A percentile compares a stretch with the other conserved stretches of the same genome.
Conservation (phyloP, 371 early-diverging fungal species). For the Nematocida displodere region DNA sequence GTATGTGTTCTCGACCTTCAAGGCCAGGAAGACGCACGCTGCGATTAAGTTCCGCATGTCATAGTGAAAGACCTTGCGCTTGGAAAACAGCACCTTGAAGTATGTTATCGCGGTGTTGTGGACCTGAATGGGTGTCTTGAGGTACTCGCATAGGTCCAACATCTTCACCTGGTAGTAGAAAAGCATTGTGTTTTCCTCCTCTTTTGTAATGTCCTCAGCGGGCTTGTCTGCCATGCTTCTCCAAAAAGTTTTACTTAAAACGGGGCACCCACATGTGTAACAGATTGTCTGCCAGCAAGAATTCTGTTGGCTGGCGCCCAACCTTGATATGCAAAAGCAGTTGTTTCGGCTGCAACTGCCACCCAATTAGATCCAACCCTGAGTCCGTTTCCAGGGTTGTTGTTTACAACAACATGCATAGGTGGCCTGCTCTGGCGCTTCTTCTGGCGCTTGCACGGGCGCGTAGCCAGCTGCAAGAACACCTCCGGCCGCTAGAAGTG, state of each 20-base stretch:
- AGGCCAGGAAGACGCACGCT: constrained; percentile 41
- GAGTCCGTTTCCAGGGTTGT: no score
- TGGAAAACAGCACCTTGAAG: constrained; percentile 38
- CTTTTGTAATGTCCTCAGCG: constrained; percentile 39
- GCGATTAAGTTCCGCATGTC: constrained; percentile 39
- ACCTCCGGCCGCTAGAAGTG: no score
- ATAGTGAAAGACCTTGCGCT: constrained; percentile 42
- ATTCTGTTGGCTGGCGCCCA: no score
- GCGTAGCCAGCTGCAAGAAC: no score
- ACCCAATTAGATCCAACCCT: no score
- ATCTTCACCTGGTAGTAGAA: constrained; percentile 49
- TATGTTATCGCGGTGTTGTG: constrained; percentile 46
- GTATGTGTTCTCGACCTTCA: constrained; percentile 45
- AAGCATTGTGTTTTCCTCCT: constrained; percentile 47
- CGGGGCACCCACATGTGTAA: no score
- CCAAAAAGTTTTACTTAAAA: constrained; percentile 45
- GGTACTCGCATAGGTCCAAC: constrained; percentile 24
- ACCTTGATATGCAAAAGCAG: no score
- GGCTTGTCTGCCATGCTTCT: constrained; percentile 16
- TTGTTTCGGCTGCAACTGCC: no score
- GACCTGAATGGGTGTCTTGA: constrained; percentile 46
- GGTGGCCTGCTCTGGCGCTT: no score
- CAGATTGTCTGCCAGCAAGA: no score
- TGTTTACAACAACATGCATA: no score
- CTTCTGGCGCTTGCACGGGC: no score